Evolutionary conservation across 306 rosid genomes (phyloP), one percentile per base, ranked within the genome.

Genomic region (Urtica urens): DNA sequence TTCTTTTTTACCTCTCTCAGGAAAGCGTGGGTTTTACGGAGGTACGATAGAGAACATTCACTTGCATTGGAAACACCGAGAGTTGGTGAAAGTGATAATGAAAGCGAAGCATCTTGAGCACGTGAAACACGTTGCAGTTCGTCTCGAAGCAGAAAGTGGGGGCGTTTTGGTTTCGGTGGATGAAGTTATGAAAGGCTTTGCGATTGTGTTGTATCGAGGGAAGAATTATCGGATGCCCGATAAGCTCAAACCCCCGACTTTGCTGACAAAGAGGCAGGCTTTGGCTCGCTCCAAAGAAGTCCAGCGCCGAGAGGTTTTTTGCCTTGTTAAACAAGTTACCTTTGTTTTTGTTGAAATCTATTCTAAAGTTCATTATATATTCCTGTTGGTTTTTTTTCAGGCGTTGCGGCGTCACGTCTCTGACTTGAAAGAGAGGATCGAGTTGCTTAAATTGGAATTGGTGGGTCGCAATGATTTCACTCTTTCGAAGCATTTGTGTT

Each of bases 11-110:
- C n/a, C 38, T 55, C 22, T 77, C 71, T 60, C 79, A 83, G 96
- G 96, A 64, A 76, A 67, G 72, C 79, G 93, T 56, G 93, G 64
- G 37, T 86, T 83, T 63, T 88, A 73, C 68, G 70, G 78, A 61
- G 96, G 96, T 59, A 83, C 88, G 56, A 61, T 88, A 65, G 93
- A 88, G 71, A 88, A 88, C 69, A 81, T 88, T 93, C 96, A 88
- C 72, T 80, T 88, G 33, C 96, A 88, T 46, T 83, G 96, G 95
- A 88, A 88, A 60, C 73, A 76, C 40, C 76, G 93, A 1, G 96
- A 88, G 72, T 59, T 88, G 77, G 93, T 83, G 19, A 88, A 88
- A 77, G 65, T 88, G 75, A 68, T 81, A 21, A 88, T 76, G 26
- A 88, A 64, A 59, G 83, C 93, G 41, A 83, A 72, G 76, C 78